Evolutionary conservation across 2,329 filamentous ascomycete species (phyloP).

Genomic region (Penicillium sp.): DNA sequence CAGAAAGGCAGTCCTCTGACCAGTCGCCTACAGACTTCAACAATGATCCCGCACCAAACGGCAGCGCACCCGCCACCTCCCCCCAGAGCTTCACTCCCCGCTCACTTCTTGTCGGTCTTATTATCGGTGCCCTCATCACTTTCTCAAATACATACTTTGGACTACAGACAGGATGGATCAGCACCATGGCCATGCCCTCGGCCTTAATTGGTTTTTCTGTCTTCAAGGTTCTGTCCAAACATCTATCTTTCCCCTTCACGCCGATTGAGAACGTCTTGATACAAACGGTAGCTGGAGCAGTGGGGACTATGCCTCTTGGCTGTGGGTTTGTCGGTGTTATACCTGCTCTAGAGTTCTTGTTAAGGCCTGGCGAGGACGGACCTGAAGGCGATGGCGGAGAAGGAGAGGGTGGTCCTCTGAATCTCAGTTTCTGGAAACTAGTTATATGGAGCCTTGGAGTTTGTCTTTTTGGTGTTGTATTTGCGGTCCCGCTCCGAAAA

Average conservation of each 20-base stretch:
- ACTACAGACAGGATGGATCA: slow-evolving; percentile 81
- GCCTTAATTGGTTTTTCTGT: slow-evolving; percentile 92
- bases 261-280: slow-evolving; percentile 96
- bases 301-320: slow-evolving; percentile 94
- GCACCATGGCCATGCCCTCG: slow-evolving; percentile 95
- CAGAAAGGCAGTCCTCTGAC: slow-evolving; percentile 5
- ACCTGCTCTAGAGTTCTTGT: slow-evolving; percentile 83
- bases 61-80: slow-evolving; percentile 24
- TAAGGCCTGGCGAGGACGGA: slow-evolving; percentile 74
- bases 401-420: slow-evolving; percentile 75
- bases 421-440: slow-evolving; percentile 70
- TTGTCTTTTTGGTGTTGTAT: slow-evolving; percentile 95
- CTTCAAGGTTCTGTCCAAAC: slow-evolving; percentile 74
- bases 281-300: slow-evolving; percentile 90
- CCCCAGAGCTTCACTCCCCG: slow-evolving; percentile 75
- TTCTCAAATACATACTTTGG: slow-evolving; percentile 99
- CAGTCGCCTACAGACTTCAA: neutral
- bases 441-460: slow-evolving; percentile 89
- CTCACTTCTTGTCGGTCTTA: slow-evolving; percentile 73
- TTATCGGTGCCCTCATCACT: slow-evolving; percentile 85
- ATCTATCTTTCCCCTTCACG: slow-evolving; percentile 77
- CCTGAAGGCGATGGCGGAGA: slow-evolving; percentile 68
- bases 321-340: slow-evolving; percentile 95
- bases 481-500: slow-evolving; percentile 84
- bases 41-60: slow-evolving; percentile 5